Evolutionary conservation across 257 asterid genomes (phyloP).

Genomic region (Scutellaria galericulata): DNA sequence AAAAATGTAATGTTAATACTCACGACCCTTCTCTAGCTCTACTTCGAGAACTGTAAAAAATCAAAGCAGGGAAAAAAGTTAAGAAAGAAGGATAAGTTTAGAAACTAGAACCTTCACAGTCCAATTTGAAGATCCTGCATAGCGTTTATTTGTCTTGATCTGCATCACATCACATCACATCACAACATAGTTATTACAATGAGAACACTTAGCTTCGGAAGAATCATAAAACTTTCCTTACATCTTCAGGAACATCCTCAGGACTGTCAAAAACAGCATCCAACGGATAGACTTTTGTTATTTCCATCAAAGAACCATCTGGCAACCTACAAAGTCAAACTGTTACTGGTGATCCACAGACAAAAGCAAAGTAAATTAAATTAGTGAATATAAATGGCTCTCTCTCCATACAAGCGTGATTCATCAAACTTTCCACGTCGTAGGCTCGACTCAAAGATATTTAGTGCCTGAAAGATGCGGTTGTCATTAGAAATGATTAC

Average conservation of each 20-base stretch:
- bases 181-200: constrained; percentile 4
- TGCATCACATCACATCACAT: constrained; percentile 43
- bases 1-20: not conserved
- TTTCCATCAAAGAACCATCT: constrained; percentile 97
- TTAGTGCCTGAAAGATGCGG: constrained; percentile 64
- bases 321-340: constrained; percentile 65
- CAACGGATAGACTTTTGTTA: constrained; percentile 83
- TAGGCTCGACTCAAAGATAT: constrained; percentile 86
- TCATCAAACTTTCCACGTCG: constrained; percentile 95
- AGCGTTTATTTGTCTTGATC: constrained; percentile 89
- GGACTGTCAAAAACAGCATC: constrained; percentile 91
- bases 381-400: constrained; percentile 3
- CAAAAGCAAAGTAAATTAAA: constrained; percentile 2
- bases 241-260: constrained; percentile 99
- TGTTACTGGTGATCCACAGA: constrained; percentile 24
- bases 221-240: constrained; percentile 39
- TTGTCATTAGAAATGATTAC: constrained; percentile 19
- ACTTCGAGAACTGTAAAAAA: not conserved
- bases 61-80: not conserved
- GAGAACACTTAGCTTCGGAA: not conserved
- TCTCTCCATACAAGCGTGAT: constrained; percentile 73
- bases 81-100: not conserved
- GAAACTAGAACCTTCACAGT: constrained; percentile 78
- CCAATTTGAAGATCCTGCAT: constrained; percentile 89
- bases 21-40: not conserved